Evolutionary conservation across 192 early-diverging fungal species (phyloP).

Genomic region (Glomus cerebriforme): DNA sequence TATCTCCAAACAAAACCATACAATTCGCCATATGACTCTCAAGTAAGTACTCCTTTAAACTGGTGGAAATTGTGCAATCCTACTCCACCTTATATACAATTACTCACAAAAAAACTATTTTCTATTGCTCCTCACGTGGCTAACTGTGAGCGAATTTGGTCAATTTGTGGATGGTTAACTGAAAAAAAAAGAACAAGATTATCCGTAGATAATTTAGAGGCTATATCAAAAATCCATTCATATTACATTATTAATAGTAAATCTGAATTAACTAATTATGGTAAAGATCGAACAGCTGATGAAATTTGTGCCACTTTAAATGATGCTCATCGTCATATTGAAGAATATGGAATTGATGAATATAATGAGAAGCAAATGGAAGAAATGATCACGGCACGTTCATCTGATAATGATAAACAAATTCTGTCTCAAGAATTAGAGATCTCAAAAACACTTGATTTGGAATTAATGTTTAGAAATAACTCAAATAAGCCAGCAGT

Average conservation of each 20-base stretch:
- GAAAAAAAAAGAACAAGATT: background rate
- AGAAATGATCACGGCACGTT: too few relatives aligned
- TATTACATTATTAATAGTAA: constrained; percentile 10
- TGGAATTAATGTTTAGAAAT: too few relatives aligned
- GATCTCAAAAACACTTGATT: too few relatives aligned
- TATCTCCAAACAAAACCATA: background rate
- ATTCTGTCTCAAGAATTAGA: too few relatives aligned
- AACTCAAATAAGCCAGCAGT: too few relatives aligned
- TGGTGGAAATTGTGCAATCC: background rate
- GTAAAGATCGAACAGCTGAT: too few relatives aligned
- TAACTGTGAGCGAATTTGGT: constrained; percentile 4
- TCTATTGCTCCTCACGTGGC: background rate
- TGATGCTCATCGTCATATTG: too few relatives aligned
- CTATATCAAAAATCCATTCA: background rate
- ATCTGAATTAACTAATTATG: background rate
- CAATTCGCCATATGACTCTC: background rate
- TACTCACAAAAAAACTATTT: background rate
- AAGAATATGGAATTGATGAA: too few relatives aligned
- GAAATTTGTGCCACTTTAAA: too few relatives aligned
- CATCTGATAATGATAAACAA: too few relatives aligned
- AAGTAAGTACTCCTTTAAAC: background rate
- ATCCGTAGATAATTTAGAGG: background rate
- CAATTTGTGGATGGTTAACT: background rate
- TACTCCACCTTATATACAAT: background rate
- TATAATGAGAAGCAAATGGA: too few relatives aligned